Evolutionary conservation across 176 grass and related monocot species (phyloP), one percentile per base, ranked within the genome.

Genomic region (Triticum urartu): DNA sequence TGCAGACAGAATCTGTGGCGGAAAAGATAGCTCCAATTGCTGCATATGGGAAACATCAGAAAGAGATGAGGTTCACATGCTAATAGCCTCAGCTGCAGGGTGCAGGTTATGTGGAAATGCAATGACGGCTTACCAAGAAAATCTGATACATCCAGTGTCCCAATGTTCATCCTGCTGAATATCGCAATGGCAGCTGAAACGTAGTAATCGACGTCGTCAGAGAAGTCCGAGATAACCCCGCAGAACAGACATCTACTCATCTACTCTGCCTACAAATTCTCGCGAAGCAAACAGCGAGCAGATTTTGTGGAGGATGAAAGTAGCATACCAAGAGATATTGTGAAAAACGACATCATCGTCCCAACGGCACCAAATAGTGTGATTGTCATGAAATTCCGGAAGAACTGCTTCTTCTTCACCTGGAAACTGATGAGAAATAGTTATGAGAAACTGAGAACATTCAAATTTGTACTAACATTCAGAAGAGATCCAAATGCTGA

Each of bases 11-110:
- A 82, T 99, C 97, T 81, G 97, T 99, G 63, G 97, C 97, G 35
- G 97, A 99, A 91, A 99, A 99, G 87, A 99, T 99, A 39, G 97
- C 97, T 87, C 97, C 97, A 77, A 99, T 95, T 54, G 97, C 97
- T 99, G 92, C 28, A 93, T 43, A 84, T 52, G 70, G 17, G 83
- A 38, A 34, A 66, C 6, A 43, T 25, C 25, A 88, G 15, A 81
- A 78, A 86, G 60, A 15, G 78, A 86, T 86, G 72, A 94, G 40
- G 59, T 25, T 78, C 28, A 36, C 50, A 68, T 81, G 43, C 38
- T 68, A 42, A 75, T 69, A 74, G n/a, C 3, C 56, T 73, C 80
- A 81, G 26, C 48, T 15, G n/a, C 15, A 75, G n/a, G 7, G 74
- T 35, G 30, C 4, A 5, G 61, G 70, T 69, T 70, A 81, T 88